Evolutionary conservation across 495 filamentous ascomycete genomes (phyloP).

Genomic region (Lichina pygmaea): DNA sequence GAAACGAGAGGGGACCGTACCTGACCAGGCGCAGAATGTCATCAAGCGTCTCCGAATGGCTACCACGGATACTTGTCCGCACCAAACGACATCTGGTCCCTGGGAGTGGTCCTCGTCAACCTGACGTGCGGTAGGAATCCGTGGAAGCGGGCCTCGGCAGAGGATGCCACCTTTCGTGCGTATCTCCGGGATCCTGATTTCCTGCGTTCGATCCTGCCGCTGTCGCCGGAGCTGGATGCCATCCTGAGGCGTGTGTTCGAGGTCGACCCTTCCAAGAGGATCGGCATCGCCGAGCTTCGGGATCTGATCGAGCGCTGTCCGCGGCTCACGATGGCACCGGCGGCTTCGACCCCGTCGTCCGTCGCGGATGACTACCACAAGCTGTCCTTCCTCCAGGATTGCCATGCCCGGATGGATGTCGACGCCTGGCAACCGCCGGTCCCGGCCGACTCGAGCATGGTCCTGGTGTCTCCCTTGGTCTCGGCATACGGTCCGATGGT

Average conservation of each 20-base stretch:
- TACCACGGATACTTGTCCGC: slow-evolving; percentile 67
- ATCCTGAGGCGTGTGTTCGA: slow-evolving; percentile 83
- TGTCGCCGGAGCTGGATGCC: slow-evolving; percentile 70
- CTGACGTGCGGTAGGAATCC: slow-evolving; percentile 94
- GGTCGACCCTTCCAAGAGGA: slow-evolving; percentile 58
- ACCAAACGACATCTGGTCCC: slow-evolving; percentile 92
- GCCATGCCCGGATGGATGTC: no score
- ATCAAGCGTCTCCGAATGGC: slow-evolving; percentile 55
- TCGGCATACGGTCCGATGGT: no score
- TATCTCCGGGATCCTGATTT: slow-evolving; percentile 70
- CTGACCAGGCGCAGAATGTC: slow-evolving; percentile 44
- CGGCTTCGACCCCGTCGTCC: slow-evolving; percentile 1
- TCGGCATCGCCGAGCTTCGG: slow-evolving; percentile 60
- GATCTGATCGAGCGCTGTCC: slow-evolving; percentile 50
- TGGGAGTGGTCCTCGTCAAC: slow-evolving; percentile 93
- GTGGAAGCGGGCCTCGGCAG: slow-evolving; percentile 81
- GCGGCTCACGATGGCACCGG: slow-evolving; percentile 28
- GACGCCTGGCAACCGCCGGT: no score
- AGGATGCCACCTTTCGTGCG: slow-evolving; percentile 88
- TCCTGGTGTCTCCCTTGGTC: no score
- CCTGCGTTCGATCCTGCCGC: slow-evolving; percentile 72
- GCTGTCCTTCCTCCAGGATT: no score
- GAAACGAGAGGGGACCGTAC: neutral
- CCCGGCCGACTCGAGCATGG: no score
- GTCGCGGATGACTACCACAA: no score